Conservation (phyloP, 345 rosid genomes). For the Hevea brasiliensis region DNA sequence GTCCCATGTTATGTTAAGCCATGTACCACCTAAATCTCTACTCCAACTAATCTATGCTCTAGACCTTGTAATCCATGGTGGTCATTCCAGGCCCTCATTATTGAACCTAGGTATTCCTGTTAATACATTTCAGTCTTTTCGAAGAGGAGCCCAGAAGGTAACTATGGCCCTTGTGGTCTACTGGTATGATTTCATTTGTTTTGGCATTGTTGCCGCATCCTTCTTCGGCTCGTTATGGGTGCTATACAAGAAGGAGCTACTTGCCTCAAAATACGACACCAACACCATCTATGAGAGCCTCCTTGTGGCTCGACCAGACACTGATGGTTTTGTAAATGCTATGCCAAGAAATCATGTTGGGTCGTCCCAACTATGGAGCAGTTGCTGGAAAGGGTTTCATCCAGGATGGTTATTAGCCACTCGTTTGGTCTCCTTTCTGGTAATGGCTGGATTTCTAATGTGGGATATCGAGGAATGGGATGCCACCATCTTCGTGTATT, state of each 20-base stretch:
- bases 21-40: background rate
- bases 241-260: conserved; percentile 54
- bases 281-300: conserved; percentile 44
- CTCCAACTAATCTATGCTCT: background rate
- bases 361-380: conserved; percentile 60
- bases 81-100: background rate
- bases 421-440: conserved; percentile 56
- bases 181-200: conserved; percentile 81
- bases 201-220: conserved; percentile 64
- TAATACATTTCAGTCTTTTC: too few relatives aligned
- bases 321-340: conserved; percentile 25
- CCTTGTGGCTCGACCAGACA: conserved; percentile 34
- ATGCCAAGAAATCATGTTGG: conserved; percentile 43
- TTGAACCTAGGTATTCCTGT: too few relatives aligned
- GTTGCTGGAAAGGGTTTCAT: conserved; percentile 79
- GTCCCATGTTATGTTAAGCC: background rate
- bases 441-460: conserved; percentile 54
- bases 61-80: background rate
- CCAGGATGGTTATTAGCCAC: conserved; percentile 77
- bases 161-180: conserved; percentile 49
- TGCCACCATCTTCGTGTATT: conserved; percentile 58
- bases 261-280: conserved; percentile 27
- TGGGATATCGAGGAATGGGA: conserved; percentile 64
- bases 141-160: background rate
- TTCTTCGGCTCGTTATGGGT: conserved; percentile 55